Conservation (phyloP, 75 land plant genomes). For the Cupressus sempervirens region DNA sequence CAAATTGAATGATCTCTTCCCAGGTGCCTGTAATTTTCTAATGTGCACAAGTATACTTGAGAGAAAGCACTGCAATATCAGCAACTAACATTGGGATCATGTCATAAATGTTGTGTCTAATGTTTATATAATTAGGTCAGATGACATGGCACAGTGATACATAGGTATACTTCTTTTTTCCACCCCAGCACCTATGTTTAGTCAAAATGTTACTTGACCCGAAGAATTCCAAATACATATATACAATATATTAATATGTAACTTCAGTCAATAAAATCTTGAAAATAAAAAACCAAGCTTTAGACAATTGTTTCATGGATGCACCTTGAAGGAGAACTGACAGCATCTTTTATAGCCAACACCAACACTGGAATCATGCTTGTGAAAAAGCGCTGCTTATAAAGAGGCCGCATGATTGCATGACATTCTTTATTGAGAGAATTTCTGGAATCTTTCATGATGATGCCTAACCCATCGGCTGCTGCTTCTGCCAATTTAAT, state of each 20-base stretch:
- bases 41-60: not conserved
- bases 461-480: slow-evolving; percentile 61
- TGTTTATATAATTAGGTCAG: not conserved
- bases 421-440: slow-evolving; percentile 63
- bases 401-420: slow-evolving; percentile 70
- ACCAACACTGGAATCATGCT: slow-evolving; percentile 58
- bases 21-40: not conserved
- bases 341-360: slow-evolving; percentile 43
- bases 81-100: not conserved
- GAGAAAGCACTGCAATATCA: not conserved
- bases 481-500: slow-evolving; percentile 36
- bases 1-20: not conserved
- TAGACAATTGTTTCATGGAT: not conserved
- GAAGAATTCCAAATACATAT: not conserved
- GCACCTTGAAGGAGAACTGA: slow-evolving; percentile 42
- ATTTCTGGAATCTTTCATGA: slow-evolving; percentile 54
- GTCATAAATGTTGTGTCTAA: not conserved
- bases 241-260: not conserved
- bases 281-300: not conserved
- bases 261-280: not conserved
- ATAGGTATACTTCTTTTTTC: not conserved
- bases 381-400: slow-evolving; percentile 77
- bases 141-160: not conserved
- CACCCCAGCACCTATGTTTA: not conserved
- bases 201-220: not conserved